Base-by-base conservation (phyloP, 768 basidiomycete genomes). In the Obba rivulosa region DNA sequence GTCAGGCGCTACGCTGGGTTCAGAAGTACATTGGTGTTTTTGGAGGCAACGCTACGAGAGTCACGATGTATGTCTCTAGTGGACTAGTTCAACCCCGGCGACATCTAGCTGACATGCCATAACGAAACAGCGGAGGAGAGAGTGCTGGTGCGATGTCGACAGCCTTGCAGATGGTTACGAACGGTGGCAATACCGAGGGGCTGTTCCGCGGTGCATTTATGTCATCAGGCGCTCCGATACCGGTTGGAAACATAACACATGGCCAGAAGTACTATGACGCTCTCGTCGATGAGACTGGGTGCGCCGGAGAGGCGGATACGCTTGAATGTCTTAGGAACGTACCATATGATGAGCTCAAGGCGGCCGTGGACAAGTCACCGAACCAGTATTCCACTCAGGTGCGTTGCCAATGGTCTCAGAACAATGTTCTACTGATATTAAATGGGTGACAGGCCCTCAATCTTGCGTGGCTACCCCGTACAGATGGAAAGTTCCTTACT, bases 1-100 rank as follows among this genome's bases (percentile, higher is more conserved):
- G 70, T 1, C 62, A 67, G 34, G 74, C 74, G 0, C 60, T 77
- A 10, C 61, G 69, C 46, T 76, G 74, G 74, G 56, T 76, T 2
- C 60, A 68, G 34, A 56, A 63, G 17, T 66, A 77, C 42, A 73
- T 72, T 11, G 52, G 46, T 7, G 49, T 54, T 3, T 75, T 74
- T 52, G 74, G 74, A 10, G 73, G 74, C 9, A 73, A 76, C 55
- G 71, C 67, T 2, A 55, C 43, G 13, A 70, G 69, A 50, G 72
- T 77, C 21, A 75, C 69, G 1, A 69, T 76, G 53, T 71, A 62
- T 8, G 42, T 45, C 8, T 20, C 23, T n/a, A 21, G 24, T 14
- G 9, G 11, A 22, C 5, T 16, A 5, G 20, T 31, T 1, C 3
- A 18, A 28, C 1, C 17, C 24, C 17, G 72, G 69, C 43, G 73